Evolutionary conservation across 768 basidiomycete species (phyloP).

Genomic region (Austroboletus eburneus): DNA sequence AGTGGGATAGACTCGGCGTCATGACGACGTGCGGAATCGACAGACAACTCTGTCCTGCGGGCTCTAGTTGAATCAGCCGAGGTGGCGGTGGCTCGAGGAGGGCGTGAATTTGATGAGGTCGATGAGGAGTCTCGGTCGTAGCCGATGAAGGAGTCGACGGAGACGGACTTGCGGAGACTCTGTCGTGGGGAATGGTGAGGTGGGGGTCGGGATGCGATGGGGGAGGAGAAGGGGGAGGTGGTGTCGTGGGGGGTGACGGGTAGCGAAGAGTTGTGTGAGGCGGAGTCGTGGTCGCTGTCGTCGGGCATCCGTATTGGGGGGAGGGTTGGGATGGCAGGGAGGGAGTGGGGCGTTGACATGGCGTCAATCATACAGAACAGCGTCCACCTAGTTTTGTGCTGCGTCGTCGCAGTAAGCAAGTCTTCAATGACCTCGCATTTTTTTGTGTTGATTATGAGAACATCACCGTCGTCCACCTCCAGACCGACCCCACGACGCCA

Average conservation of each 20-base stretch:
- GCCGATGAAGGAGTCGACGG: conserved; percentile 70
- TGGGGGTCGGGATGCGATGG: conserved; percentile 19
- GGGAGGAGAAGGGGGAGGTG: conserved; percentile 41
- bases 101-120: conserved; percentile 30
- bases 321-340: conserved; percentile 38
- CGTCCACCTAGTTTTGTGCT: too few species aligned
- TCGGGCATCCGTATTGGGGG: conserved; percentile 43
- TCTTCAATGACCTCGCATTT: too few species aligned
- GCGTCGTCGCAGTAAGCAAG: too few species aligned
- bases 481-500: background rate
- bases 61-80: conserved; percentile 34
- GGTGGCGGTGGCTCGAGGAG: conserved; percentile 36
- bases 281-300: conserved; percentile 22
- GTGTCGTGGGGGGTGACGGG: conserved; percentile 38
- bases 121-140: conserved; percentile 37
- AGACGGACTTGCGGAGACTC: conserved; percentile 66
- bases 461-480: conserved; percentile 7
- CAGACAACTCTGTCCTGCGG: conserved; percentile 25
- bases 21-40: conserved; percentile 24
- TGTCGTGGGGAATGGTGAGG: conserved; percentile 24
- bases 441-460: conserved; percentile 29
- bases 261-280: conserved; percentile 23
- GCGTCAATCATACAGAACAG: too few species aligned
- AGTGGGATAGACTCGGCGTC: conserved; percentile 27
- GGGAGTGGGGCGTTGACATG: conserved; percentile 22